Percentiles rank a stretch among this genome's conserved stretches.
These are phyloP conservation scores for Umbelopsis vinacea DNA, from an alignment of 192 early-diverging fungal genomes.

Conservation along the genomic window DNA sequence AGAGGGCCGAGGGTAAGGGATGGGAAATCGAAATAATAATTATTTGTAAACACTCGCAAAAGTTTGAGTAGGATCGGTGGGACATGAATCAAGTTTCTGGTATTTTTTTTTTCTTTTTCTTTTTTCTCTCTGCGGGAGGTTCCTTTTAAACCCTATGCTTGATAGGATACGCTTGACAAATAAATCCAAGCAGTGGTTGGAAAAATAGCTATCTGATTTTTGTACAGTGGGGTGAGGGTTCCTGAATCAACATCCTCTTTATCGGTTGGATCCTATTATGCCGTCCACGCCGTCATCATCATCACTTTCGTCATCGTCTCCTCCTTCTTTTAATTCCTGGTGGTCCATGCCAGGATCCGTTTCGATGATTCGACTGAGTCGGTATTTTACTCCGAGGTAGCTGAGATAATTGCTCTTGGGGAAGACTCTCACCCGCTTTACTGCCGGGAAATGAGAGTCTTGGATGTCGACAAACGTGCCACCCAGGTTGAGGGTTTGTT, in stretches of 20 bases:
- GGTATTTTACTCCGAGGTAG: slow-evolving; percentile 39
- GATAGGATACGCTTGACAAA: too few relatives aligned
- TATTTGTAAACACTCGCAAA: neutral
- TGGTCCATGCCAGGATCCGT: slow-evolving; percentile 24
- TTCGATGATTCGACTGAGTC: slow-evolving; percentile 30
- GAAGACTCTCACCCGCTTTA: slow-evolving; percentile 36
- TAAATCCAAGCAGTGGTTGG: too few relatives aligned
- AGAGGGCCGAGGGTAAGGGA: neutral
- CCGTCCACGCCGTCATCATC: neutral
- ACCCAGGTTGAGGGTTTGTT: slow-evolving; percentile 33
- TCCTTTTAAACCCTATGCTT: too few relatives aligned
- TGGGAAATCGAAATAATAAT: slow-evolving; percentile 1
- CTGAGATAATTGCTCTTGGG: slow-evolving; percentile 37
- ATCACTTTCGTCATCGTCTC: neutral
- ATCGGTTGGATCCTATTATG: neutral
- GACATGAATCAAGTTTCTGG: neutral
- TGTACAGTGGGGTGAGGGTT: neutral
- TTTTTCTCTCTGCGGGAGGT: neutral
- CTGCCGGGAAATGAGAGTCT: slow-evolving; percentile 31
- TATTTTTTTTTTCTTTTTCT: too few relatives aligned
- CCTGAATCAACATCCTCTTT: too few relatives aligned
- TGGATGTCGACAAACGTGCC: slow-evolving; percentile 39
- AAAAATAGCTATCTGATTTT: neutral
- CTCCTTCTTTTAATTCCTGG: slow-evolving; percentile 9
- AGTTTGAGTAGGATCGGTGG: neutral